Conservation (phyloP, 2,329 filamentous ascomycete species). For the Cryphonectria naterciae region DNA sequence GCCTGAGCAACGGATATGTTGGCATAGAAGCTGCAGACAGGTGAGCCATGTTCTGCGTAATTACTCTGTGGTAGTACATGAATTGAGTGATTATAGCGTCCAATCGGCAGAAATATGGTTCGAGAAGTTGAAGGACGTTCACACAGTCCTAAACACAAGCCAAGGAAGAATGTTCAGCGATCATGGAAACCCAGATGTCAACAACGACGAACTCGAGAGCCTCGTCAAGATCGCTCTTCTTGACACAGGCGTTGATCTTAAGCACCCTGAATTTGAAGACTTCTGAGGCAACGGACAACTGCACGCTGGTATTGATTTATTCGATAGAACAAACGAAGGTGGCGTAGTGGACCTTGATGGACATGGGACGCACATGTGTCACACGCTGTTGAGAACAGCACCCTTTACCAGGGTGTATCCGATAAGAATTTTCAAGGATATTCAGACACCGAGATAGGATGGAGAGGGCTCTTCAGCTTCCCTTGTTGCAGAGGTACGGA, state of each 20-base stretch:
- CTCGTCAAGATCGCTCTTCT: neutral
- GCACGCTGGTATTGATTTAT: neutral
- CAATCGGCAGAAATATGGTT: neutral
- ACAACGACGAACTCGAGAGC: neutral
- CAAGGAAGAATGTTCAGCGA: neutral
- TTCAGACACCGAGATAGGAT: too few relatives aligned
- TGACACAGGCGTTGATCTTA: neutral
- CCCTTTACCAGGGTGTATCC: neutral
- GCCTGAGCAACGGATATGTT: neutral
- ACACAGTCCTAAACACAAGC: neutral
- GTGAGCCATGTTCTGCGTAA: neutral
- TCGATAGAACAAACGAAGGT: neutral
- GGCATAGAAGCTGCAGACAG: neutral
- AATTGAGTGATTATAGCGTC: neutral
- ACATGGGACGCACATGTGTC: conserved; percentile 1
- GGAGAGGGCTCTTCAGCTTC: neutral
- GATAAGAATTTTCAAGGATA: neutral
- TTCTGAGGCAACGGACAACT: neutral
- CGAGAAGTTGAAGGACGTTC: neutral
- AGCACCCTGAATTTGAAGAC: neutral
- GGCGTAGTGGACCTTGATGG: neutral
- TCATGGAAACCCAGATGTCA: neutral
- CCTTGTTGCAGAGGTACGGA: neutral
- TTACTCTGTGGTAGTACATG: too few relatives aligned
- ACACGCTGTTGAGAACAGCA: neutral